Base-by-base conservation (phyloP, 139 green algal species). In the Astrephomene gubernaculifera region DNA sequence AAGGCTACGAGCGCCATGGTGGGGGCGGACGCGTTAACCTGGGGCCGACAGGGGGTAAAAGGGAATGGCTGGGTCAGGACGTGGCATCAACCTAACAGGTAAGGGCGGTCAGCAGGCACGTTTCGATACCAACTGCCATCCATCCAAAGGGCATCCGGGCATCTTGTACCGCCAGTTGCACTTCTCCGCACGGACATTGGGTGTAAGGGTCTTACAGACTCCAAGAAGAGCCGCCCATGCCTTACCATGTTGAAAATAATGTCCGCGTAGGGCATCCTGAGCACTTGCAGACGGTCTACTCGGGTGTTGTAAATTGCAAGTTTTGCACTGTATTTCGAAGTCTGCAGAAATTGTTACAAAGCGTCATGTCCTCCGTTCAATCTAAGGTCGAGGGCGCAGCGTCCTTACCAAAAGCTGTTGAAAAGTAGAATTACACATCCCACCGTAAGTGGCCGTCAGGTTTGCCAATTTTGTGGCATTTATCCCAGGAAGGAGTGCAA, bases 181-280 rank as follows among this genome's bases (percentile, higher is more conserved):
- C n/a, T n/a, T n/a, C n/a, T n/a, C n/a, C n/a, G n/a, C n/a, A n/a
- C n/a, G n/a, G n/a, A n/a, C n/a, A n/a, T n/a, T 12, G 57, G 57
- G 8, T 21, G 31, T 7, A 27, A 67, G 57, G 57, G 19, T 7
- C 29, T 21, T 29, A 35, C 8, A 67, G 57, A 57, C 12, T 57
- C 17, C 12, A 57, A 12, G 17, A 12, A 57, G 49, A 12, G n/a
- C n/a, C n/a, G n/a, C n/a, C n/a, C n/a, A n/a, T n/a, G 4, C 19
- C 60, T 14, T 24, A 80, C 79, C 71, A 90, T 81, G n/a, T 63
- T 78, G 27, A 85, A 70, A 3, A 87, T 60, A 10, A 90, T 85
- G n/a, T 90, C 72, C 31, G 71, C 25, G 72, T 81, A 90, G 2
- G 86, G 86, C 29, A 90, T 70, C n/a, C 68, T 54, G 38, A 90